These are phyloP conservation scores for Gracilaria vermiculophylla DNA, from an alignment of 23 red algal species.

Conservation along the genomic window DNA sequence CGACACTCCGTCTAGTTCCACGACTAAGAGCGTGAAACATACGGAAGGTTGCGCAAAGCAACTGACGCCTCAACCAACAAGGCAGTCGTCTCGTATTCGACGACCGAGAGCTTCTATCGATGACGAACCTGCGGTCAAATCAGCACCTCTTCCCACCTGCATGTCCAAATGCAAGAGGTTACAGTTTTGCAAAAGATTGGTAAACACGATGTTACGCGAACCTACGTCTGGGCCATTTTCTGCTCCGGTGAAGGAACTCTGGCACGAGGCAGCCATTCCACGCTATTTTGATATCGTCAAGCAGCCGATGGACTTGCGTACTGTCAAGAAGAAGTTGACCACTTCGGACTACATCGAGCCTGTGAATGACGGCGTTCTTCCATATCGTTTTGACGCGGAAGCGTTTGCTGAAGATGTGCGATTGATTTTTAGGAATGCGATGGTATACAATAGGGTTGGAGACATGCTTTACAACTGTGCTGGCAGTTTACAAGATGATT, in stretches of 20 bases:
- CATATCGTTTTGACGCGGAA: constrained; percentile 55
- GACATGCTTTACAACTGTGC: constrained; percentile 66
- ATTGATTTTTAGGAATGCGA: constrained; percentile 81
- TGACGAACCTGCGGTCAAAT: neutral
- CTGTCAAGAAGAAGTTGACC: constrained; percentile 75
- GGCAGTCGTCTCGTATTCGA: constrained; percentile 33
- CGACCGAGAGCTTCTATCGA: constrained; percentile 17
- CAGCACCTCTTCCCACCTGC: constrained; percentile 24
- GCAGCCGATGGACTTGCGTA: constrained; percentile 94
- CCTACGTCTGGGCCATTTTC: constrained; percentile 29
- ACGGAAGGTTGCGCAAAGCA: neutral
- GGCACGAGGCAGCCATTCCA: constrained; percentile 77
- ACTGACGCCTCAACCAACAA: neutral
- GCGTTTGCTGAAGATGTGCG: constrained; percentile 72
- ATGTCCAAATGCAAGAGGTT: constrained; percentile 68
- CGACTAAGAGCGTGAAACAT: neutral
- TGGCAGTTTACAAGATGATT: constrained; percentile 64
- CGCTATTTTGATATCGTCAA: constrained; percentile 79
- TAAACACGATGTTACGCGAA: constrained; percentile 38
- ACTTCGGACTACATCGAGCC: constrained; percentile 57
- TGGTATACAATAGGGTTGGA: constrained; percentile 84
- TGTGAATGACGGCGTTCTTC: constrained; percentile 3
- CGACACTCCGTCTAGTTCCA: neutral
- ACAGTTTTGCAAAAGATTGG: constrained; percentile 63
- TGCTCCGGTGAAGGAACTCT: constrained; percentile 88